Conservation (phyloP, 176 grass and related monocot genomes). For the Tuctoria greenei region DNA sequence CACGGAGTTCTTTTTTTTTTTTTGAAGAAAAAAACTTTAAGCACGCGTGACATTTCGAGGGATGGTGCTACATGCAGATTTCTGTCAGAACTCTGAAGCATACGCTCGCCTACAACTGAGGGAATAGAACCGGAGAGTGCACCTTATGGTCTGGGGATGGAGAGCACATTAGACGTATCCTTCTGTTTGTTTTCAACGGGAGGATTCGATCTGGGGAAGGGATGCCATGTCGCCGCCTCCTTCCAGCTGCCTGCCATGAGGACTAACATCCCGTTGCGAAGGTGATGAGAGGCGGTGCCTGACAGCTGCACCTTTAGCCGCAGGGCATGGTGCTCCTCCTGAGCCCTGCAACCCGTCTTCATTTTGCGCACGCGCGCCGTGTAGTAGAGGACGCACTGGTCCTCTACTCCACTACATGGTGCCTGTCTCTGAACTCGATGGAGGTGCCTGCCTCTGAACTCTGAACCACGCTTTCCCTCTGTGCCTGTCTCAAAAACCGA, state of each 20-base stretch:
- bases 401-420: too few species aligned
- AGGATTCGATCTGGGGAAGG: not conserved
- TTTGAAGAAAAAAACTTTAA: not conserved
- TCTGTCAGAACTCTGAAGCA: not conserved
- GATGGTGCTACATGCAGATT: not conserved
- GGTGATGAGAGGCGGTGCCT: too few species aligned
- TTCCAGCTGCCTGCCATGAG: too few species aligned
- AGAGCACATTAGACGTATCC: not conserved
- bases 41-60: not conserved
- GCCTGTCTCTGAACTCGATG: too few species aligned
- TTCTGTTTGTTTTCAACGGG: not conserved
- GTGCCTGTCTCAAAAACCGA: not conserved
- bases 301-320: too few species aligned
- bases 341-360: not conserved
- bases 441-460: not conserved
- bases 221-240: too few species aligned
- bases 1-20: not conserved
- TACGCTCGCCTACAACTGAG: not conserved
- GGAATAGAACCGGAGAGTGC: not conserved
- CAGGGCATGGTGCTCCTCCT: not conserved
- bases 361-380: not conserved
- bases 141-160: too few species aligned
- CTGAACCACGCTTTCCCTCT: too few species aligned
- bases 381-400: not conserved
- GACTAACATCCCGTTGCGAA: too few species aligned